A percentile compares a stretch with the other conserved stretches of the same genome.
These are phyloP conservation scores for Exophiala aquamarina DNA, from an alignment of 2,329 filamentous ascomycete genomes.

Conservation along the genomic window DNA sequence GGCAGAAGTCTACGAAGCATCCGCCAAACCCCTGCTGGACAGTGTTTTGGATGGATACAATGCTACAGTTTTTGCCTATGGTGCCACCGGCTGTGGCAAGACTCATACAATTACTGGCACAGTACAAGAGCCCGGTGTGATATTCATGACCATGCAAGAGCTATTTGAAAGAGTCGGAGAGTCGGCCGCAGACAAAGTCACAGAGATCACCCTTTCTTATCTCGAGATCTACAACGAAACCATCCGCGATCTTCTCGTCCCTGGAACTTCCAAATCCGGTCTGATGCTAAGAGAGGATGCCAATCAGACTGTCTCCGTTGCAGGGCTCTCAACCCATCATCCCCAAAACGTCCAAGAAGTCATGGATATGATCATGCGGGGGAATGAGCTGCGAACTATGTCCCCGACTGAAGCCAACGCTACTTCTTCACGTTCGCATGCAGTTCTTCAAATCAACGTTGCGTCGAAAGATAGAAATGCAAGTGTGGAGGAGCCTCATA, in stretches of 20 bases:
- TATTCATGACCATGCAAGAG: constrained; percentile 99
- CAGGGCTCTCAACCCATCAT: constrained; percentile 85
- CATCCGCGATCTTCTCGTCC: constrained; percentile 90
- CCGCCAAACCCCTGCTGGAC: constrained; percentile 84
- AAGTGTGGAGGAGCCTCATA: constrained; percentile 88
- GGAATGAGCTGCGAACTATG: constrained; percentile 92
- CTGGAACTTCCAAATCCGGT: constrained; percentile 76
- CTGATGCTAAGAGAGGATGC: constrained; percentile 93
- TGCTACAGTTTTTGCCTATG: constrained; percentile 97
- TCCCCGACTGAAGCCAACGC: constrained; percentile 97
- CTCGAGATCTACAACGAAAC: constrained; percentile 99
- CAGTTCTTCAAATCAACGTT: constrained; percentile 94
- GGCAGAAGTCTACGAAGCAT: constrained; percentile 91
- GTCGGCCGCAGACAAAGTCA: constrained; percentile 77
- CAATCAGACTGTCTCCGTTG: constrained; percentile 87
- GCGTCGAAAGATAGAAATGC: constrained; percentile 93
- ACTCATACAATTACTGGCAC: constrained; percentile 97
- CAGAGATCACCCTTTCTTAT: constrained; percentile 89
- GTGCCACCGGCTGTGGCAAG: constrained; percentile 96
- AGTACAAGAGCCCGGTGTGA: constrained; percentile 89
- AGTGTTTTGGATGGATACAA: constrained; percentile 97
- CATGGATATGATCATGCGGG: constrained; percentile 98
- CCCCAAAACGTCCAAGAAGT: constrained; percentile 91
- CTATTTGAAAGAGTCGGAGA: constrained; percentile 96
- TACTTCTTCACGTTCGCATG: constrained; percentile 94